Percentiles rank a stretch among this genome's conserved stretches.
phyloP scores from a whole-genome alignment of 352 stramenopile genomes.

The Pythium pyrilobum region DNA sequence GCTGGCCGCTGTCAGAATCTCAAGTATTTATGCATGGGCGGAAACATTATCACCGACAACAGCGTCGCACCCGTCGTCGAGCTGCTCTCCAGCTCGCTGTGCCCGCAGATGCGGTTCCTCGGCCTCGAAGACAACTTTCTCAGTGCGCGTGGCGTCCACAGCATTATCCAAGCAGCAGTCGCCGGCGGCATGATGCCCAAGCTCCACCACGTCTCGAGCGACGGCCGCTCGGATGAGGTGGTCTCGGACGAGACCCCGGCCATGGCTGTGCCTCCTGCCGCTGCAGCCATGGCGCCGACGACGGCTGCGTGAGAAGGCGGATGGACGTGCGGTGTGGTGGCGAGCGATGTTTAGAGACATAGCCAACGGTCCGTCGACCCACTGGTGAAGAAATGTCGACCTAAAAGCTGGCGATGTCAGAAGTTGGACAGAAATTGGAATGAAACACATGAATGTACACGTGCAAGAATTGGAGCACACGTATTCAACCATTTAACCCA shows the following conservation, averaged over 20 bases:
- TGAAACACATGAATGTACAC: background rate
- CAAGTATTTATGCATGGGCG: constrained; percentile 81
- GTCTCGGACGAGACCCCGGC: background rate
- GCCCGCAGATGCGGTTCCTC: constrained; percentile 74
- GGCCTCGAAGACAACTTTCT: constrained; percentile 80
- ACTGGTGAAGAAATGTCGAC: background rate
- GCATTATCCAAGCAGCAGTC: constrained; percentile 69
- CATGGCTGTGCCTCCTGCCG: background rate
- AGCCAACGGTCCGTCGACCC: background rate
- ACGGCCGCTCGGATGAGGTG: constrained; percentile 23
- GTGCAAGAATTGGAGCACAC: too few species aligned
- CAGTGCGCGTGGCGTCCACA: constrained; percentile 64
- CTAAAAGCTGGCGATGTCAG: background rate
- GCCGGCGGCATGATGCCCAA: constrained; percentile 81
- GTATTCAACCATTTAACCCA: too few species aligned
- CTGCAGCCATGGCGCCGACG: constrained; percentile 3
- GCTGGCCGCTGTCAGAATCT: constrained; percentile 47
- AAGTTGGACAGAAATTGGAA: background rate
- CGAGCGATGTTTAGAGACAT: background rate
- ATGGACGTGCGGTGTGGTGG: background rate
- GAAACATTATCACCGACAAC: constrained; percentile 84
- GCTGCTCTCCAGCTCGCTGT: constrained; percentile 51
- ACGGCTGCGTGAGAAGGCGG: constrained; percentile 12
- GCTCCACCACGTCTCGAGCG: constrained; percentile 67
- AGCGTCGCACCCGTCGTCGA: constrained; percentile 63